Evolutionary conservation across 2,329 filamentous ascomycete genomes (phyloP), one percentile per base, ranked within the genome.

Genomic region (Fusarium neocosmosporiellum): DNA sequence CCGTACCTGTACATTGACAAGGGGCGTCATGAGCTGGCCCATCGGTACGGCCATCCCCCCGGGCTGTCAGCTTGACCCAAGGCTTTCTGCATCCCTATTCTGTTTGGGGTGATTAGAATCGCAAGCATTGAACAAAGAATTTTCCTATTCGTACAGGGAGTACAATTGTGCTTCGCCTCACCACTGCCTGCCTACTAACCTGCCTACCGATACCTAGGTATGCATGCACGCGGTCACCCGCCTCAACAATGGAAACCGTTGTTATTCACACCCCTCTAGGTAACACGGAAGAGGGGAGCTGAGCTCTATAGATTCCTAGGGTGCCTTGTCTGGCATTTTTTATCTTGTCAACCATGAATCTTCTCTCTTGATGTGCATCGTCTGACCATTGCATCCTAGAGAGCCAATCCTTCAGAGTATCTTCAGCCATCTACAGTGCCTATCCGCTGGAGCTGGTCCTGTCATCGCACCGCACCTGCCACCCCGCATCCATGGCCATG

Each of bases 321-420:
- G 34, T 43, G 34, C 34, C 53, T 71, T 57, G 68, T 34, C 69
- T 59, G 48, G 46, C 48, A 53, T 53, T 39, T 22, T 18, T 37
- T 48, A 22, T 57, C 54, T 60, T 34, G 4, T 29, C 27, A 29
- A 62, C 46, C 39, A 46, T 46, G 9, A 33, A 46, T 48, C 11
- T n/a, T 20, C 48, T 53, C 27, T 33, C 29, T 39, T 39, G 50
- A 36, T 41, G 18, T 39, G 16, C 24, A 66, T 34, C 33, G 20
- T 50, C 33, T 27, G 59, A 39, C 63, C 34, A 37, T 55, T 22
- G 31, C 59, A 50, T 31, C 33, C 18, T 9, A 33, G 48, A 53
- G 48, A 33, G 48, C 48, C 48, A 53, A 53, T 53, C 48, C 48
- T 53, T 31, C 48, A 31, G 27, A 31, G 31, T 16, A 18, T 27